Base-by-base conservation (phyloP, 2,329 filamentous ascomycete genomes). In the Chalaropsis ovoidea region DNA sequence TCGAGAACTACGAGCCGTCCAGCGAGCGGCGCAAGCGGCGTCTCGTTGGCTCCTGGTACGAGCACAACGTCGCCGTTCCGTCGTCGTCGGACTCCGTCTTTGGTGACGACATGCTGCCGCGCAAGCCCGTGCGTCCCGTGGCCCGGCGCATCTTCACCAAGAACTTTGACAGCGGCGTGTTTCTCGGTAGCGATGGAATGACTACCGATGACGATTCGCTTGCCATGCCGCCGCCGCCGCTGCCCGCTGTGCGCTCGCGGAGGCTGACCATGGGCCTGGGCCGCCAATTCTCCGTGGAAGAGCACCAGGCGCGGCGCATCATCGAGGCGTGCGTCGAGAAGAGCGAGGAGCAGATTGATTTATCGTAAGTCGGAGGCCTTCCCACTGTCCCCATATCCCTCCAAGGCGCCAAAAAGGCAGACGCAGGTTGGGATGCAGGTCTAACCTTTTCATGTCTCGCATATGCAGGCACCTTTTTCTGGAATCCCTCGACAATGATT, bases 91-190 rank as follows among this genome's bases (percentile, higher is more conserved):
- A 82, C 68, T 79, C 79, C 1, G 73, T 76, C 7, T 77, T 80
- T 66, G 73, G 75, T 52, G 78, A 81, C 13, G 70, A 72, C 22
- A 68, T 71, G 69, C 65, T 67, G 11, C 74, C 70, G 31, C 42
- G 15, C 22, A 35, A 49, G 27, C 73, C 73, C 24, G 77, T 76
- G 70, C 47, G 52, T 13, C 73, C 73, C 24, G 77, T 76, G 70
- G 72, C 72, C 15, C 85, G 81, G 72, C 78, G 83, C 47, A 77
- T 77, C 15, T 76, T 88, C 64, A 76, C 78, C 70, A 79, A 84
- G 63, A 82, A 86, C 69, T 76, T 82, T 66, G 87, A 90, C 73
- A 89, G 86, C 72, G 86, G 85, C 62, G 81, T 90, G 2, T 90
- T 81, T 75, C 80, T 90, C 76, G 83, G 80, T 3, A 86, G 83